Base-by-base conservation (phyloP, 2,329 filamentous ascomycete genomes). In the Bipolaris sorokiniana region DNA sequence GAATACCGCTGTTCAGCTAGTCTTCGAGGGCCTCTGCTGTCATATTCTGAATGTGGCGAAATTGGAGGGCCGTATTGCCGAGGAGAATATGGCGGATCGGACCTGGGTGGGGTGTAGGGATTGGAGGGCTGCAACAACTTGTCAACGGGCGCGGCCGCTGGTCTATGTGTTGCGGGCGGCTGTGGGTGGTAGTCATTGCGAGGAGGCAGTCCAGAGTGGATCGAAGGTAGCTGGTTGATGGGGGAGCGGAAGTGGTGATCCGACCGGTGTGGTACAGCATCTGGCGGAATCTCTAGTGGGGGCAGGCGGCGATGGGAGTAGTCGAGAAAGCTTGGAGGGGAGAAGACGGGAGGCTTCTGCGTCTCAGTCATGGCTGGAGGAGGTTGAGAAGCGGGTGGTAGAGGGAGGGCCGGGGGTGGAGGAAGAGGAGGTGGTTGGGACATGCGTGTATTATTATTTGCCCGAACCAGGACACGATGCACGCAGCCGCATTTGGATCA, bases 291-390 rank as follows among this genome's bases (percentile, higher is more conserved):
- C 26, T 76, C 72, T 49, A 78, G 63, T 20, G 77, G 77, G 54
- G 77, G 75, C 26, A 76, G 66, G 38, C 74, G 73, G 48, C 76
- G 74, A 62, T 77, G 74, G 37, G 76, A 71, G 56, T 75, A 75
- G 56, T 75, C 74, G 44, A 75, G 67, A 63, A 78, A 80, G 37
- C 67, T 68, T 36, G 77, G 73, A 44, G 75, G 68, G 28, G 77
- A 76, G 49, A 81, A 77, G 49, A 70, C 66, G 49, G 76, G 77
- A 49, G 73, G 72, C 54, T 76, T 79, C 62, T 80, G 79, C 54
- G 76, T 79, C 65, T 80, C 78, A 31, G 79, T 79, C 79, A 81
- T 81, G 56, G 71, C 72, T 71, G 71, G 59, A 61, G 72, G 56
- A 54, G 71, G 64, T 65, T 64, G 68, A 62, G 66, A 68, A 48